A percentile compares a stretch with the other conserved stretches of the same genome.
phyloP scores from a whole-genome alignment of 306 rosid genomes.

The Gynostemma pentaphyllum region DNA sequence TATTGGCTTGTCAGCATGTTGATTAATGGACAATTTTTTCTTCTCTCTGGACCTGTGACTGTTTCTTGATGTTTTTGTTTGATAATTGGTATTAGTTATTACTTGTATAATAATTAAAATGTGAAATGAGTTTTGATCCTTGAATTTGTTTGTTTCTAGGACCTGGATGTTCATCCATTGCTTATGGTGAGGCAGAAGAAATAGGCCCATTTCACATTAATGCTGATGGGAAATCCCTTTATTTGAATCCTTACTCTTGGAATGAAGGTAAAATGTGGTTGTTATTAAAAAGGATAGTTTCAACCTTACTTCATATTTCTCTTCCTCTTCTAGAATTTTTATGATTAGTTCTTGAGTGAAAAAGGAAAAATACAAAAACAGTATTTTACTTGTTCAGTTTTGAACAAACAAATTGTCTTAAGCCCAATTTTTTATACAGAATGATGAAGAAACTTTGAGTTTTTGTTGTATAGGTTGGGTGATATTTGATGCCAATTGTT shows the following conservation, averaged over 20 bases:
- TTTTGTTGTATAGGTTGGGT: neutral
- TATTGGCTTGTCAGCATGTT: too few relatives aligned
- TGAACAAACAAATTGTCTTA: neutral
- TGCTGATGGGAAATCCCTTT: constrained; percentile 50
- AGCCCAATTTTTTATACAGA: neutral
- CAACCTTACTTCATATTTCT: neutral
- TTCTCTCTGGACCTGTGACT: neutral
- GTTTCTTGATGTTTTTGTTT: neutral
- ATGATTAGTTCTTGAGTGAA: neutral
- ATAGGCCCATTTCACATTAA: constrained; percentile 76
- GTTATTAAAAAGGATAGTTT: neutral
- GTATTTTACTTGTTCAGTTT: neutral
- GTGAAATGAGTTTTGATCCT: neutral
- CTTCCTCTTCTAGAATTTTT: neutral
- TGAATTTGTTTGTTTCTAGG: constrained; percentile 34
- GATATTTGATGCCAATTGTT: neutral
- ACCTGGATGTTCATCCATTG: constrained; percentile 94
- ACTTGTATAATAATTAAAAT: neutral
- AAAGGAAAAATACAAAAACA: neutral
- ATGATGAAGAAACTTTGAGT: neutral
- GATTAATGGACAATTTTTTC: too few relatives aligned
- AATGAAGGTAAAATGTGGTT: constrained; percentile 41
- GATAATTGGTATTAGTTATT: neutral
- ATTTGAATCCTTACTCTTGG: constrained; percentile 77
- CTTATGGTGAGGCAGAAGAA: constrained; percentile 80